Evolutionary conservation across 1,139 yeast species (phyloP).

Genomic region (Debaryomyces coudertii): DNA sequence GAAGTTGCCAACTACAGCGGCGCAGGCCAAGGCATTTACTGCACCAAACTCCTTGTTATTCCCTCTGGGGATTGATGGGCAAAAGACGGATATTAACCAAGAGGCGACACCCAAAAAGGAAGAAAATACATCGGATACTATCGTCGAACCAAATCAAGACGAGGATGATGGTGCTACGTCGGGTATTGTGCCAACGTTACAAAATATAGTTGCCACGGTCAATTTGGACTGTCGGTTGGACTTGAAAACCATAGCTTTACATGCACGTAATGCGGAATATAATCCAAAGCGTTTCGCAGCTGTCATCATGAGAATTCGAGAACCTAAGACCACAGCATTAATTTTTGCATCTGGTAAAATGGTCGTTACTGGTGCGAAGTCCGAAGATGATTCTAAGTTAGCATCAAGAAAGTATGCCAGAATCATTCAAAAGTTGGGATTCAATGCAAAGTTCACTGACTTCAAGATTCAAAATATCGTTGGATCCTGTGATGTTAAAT

Average conservation of each 20-base stretch:
- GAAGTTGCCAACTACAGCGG: slow-evolving; percentile 79
- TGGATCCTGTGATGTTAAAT: slow-evolving; percentile 97
- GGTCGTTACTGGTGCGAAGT: slow-evolving; percentile 99
- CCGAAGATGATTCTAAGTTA: slow-evolving; percentile 95
- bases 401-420: slow-evolving; percentile 98
- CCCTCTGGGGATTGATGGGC: slow-evolving; percentile 48
- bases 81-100: slow-evolving; percentile 14
- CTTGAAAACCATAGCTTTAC: slow-evolving; percentile 94
- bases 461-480: slow-evolving; percentile 97
- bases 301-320: slow-evolving; percentile 98
- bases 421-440: slow-evolving; percentile 96
- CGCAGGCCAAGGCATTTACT: slow-evolving; percentile 75
- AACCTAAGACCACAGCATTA: slow-evolving; percentile 96
- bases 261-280: slow-evolving; percentile 98
- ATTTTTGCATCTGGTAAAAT: slow-evolving; percentile 98
- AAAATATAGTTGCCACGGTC: slow-evolving; percentile 97
- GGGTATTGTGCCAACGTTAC: slow-evolving; percentile 94
- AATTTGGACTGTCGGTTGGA: slow-evolving; percentile 95
- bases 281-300: slow-evolving; percentile 99
- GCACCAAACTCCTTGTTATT: slow-evolving; percentile 67
- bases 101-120: slow-evolving; percentile 28
- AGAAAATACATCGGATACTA: slow-evolving; percentile 31
- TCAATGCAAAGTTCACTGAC: slow-evolving; percentile 93
- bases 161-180: slow-evolving; percentile 76
- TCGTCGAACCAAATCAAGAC: slow-evolving; percentile 46